Evolutionary conservation across 176 grass and related monocot genomes (phyloP).

Genomic region (Dendrocalamus sinicus): DNA sequence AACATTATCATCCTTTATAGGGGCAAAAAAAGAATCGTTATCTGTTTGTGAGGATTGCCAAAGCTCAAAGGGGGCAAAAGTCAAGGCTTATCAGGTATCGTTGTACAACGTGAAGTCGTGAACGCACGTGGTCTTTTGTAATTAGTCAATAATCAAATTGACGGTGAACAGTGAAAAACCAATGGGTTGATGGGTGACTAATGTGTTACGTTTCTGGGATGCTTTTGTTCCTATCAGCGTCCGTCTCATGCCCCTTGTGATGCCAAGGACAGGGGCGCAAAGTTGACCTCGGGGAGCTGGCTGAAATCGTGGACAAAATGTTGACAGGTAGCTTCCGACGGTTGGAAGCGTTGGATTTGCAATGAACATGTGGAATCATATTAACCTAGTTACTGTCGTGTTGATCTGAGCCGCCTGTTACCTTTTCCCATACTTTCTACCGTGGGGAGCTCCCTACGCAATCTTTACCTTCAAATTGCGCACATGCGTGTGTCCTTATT

Average conservation of each 20-base stretch:
- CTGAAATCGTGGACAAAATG: not conserved
- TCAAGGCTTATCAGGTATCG: constrained; percentile 11
- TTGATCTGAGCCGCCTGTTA: not conserved
- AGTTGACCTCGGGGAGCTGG: not conserved
- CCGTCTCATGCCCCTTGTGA: not conserved
- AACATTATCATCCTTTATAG: not conserved
- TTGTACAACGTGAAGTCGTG: not conserved
- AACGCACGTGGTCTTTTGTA: constrained; percentile 10
- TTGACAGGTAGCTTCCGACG: not conserved
- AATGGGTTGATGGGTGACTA: not conserved
- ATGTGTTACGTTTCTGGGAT: not conserved
- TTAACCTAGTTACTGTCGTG: not conserved
- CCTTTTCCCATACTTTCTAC: not conserved
- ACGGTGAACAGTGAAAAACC: too few species aligned
- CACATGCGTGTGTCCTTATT: not conserved
- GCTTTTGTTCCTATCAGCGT: not conserved
- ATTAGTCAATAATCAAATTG: not conserved
- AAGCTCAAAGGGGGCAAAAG: not conserved
- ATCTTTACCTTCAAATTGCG: not conserved
- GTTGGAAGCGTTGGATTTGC: not conserved
- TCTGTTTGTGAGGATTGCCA: not conserved
- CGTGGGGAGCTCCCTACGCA: not conserved
- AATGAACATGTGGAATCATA: not conserved
- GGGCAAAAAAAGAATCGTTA: not conserved
- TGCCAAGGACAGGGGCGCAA: not conserved